phyloP scores from a whole-genome alignment of 495 filamentous ascomycete species.

The Penicillium psychrofluorescens region DNA sequence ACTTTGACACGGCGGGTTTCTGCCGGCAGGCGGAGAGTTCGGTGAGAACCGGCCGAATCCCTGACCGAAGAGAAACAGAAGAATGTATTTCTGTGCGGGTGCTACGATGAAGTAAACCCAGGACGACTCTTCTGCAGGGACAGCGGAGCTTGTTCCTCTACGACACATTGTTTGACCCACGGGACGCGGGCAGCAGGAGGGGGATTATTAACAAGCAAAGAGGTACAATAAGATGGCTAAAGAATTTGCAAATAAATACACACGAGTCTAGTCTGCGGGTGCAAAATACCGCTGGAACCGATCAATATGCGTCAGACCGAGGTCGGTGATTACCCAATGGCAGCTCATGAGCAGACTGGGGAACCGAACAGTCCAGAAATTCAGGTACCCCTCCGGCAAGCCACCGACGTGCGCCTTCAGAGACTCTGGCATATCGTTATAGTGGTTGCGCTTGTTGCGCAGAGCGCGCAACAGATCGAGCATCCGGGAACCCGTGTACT shows the following conservation, averaged over 20 bases:
- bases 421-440: conserved; percentile 77
- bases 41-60: too few species aligned
- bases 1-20: too few species aligned
- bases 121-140: too few species aligned
- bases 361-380: conserved; percentile 78
- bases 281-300: conserved; percentile 71
- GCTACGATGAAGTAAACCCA: too few species aligned
- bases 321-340: conserved; percentile 62
- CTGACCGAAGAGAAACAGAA: too few species aligned
- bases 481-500: conserved; percentile 78
- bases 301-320: conserved; percentile 57
- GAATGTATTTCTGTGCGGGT: too few species aligned
- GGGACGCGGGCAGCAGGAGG: neutral
- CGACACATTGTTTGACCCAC: too few species aligned
- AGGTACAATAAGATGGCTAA: neutral
- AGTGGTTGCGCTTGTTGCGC: conserved; percentile 94
- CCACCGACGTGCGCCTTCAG: conserved; percentile 73
- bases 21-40: too few species aligned
- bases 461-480: conserved; percentile 83
- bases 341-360: conserved; percentile 76
- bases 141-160: too few species aligned
- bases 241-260: neutral
- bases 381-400: conserved; percentile 76
- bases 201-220: neutral
- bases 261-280: conserved; percentile 24